These are phyloP conservation scores for Pyrus betulifolia DNA, from an alignment of 306 rosid genomes.

Conservation along the genomic window DNA sequence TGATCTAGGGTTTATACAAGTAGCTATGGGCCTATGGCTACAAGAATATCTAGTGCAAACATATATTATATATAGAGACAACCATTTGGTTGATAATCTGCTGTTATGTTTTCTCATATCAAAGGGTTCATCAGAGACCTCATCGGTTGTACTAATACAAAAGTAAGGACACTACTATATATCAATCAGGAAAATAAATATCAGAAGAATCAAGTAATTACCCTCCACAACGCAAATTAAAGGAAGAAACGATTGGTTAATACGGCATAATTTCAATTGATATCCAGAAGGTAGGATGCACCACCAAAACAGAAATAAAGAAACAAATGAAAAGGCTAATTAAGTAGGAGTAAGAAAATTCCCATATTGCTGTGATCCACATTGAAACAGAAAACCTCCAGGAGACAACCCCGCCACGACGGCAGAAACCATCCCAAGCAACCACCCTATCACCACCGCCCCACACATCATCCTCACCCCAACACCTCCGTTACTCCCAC, in stretches of 20 bases:
- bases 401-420: constrained; percentile 13
- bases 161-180: no score
- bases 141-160: no score
- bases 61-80: not conserved
- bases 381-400: constrained; percentile 16
- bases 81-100: no score
- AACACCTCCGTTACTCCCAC: not conserved
- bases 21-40: not conserved
- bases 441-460: constrained; percentile 34
- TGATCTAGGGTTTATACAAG: not conserved
- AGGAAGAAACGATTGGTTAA: not conserved
- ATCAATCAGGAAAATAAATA: no score
- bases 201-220: not conserved
- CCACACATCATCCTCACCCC: constrained; percentile 17
- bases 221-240: not conserved
- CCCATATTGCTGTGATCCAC: not conserved
- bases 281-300: not conserved
- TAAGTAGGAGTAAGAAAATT: constrained; percentile 38
- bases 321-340: not conserved
- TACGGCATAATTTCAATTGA: not conserved
- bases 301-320: not conserved
- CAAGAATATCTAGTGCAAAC: not conserved
- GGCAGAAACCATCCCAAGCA: constrained; percentile 33
- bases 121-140: not conserved
- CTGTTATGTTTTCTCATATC: not conserved